Conservation (phyloP, 179 eudicot species). For the Gypsophila paniculata region DNA sequence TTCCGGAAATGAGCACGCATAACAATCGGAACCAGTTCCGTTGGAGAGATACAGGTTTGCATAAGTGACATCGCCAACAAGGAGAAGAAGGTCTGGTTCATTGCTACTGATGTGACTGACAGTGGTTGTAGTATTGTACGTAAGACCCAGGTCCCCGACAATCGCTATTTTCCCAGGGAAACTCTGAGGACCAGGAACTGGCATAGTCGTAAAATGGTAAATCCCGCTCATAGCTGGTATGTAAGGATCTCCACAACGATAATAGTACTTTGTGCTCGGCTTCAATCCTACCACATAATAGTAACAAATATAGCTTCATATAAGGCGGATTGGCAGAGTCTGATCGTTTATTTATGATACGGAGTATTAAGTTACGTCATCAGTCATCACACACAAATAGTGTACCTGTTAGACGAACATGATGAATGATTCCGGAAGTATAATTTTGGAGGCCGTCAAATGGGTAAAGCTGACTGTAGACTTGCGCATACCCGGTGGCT, state of each 20-base stretch:
- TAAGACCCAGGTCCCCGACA: conserved; percentile 85
- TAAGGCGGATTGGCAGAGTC: neutral
- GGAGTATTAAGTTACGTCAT: too few species aligned
- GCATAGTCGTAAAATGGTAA: conserved; percentile 74
- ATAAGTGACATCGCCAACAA: conserved; percentile 83
- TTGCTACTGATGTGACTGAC: conserved; percentile 60
- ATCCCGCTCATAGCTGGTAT: conserved; percentile 58
- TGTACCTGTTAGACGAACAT: conserved; percentile 79
- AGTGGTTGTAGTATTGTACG: conserved; percentile 73
- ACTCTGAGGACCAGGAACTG: conserved; percentile 48
- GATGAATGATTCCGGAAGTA: conserved; percentile 96
- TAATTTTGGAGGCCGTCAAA: conserved; percentile 89
- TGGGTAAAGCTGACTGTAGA: conserved; percentile 84
- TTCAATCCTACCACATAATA: conserved; percentile 46
- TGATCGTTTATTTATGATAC: neutral
- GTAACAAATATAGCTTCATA: too few species aligned
- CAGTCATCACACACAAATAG: neutral
- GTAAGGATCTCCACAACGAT: conserved; percentile 88
- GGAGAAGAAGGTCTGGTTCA: conserved; percentile 69
- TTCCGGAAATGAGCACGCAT: conserved; percentile 68
- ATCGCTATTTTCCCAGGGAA: conserved; percentile 68
- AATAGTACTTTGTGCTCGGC: conserved; percentile 64
- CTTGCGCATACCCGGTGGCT: conserved; percentile 70
- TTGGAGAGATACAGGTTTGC: conserved; percentile 86
- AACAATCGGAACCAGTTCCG: conserved; percentile 92